Percentiles rank a stretch among this genome's conserved stretches.
phyloP scores from a whole-genome alignment of 1,284 basidiomycete species.

The Tilletia setariae region DNA sequence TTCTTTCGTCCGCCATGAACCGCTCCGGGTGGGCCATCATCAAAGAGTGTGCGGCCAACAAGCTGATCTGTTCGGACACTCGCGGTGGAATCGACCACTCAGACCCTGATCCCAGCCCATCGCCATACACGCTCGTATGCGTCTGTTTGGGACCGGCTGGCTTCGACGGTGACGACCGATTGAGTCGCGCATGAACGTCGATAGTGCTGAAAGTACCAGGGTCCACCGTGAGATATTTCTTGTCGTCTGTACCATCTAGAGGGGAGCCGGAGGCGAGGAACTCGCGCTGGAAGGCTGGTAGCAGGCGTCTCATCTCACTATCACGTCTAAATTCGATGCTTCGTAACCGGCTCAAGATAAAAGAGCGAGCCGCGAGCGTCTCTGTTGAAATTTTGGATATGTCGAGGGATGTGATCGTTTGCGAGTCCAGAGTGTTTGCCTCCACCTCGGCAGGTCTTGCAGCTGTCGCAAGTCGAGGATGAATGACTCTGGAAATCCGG shows the following conservation, averaged over 20 bases:
- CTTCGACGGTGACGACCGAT: constrained; percentile 26
- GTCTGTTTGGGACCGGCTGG: constrained; percentile 5
- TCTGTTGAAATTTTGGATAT: constrained; percentile 17
- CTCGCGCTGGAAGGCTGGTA: constrained; percentile 12
- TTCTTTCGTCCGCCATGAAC: constrained; percentile 65
- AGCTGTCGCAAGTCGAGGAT: constrained; percentile 14
- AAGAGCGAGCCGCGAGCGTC: constrained; percentile 23
- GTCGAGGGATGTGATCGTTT: background rate
- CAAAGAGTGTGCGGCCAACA: constrained; percentile 71
- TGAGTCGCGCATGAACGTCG: constrained; percentile 18
- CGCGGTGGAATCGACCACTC: constrained; percentile 9
- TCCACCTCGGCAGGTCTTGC: constrained; percentile 14
- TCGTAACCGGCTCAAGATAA: constrained; percentile 12
- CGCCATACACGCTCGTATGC: constrained; percentile 26
- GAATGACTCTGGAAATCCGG: constrained; percentile 27
- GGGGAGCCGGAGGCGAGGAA: background rate
- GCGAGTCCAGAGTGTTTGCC: background rate
- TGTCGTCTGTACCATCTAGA: constrained; percentile 13
- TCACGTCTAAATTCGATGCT: background rate
- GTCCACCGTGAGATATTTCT: constrained; percentile 8
- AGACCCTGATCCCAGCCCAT: background rate
- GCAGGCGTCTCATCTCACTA: background rate
- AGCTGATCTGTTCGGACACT: constrained; percentile 32
- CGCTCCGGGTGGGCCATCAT: constrained; percentile 67
- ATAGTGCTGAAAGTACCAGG: background rate